Evolutionary conservation across 208 protist species (phyloP), one percentile per base, ranked within the genome.

Genomic region (Acanthamoeba castellanii): DNA sequence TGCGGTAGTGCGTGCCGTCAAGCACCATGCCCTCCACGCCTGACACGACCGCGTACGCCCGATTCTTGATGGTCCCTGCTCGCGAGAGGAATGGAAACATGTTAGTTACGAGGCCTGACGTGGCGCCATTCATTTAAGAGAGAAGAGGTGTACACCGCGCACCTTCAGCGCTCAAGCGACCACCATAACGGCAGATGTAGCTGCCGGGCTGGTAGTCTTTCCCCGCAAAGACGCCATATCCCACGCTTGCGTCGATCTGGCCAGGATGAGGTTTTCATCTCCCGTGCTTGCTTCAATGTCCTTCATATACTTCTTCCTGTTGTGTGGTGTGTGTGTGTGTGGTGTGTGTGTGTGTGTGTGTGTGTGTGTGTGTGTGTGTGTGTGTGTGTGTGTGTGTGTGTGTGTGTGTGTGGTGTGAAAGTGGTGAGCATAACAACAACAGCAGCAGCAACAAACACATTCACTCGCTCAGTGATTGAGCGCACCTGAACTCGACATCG

Each of bases 151-250:
- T 37, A 16, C 22, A 14, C 20, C 27, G 55, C 4, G 84, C 25
- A 94, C 90, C 90, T 64, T 94, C 90, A 30, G 64, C 70, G 55
- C 52, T 94, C 30, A 94, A 50, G 27, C 70, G 50, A 0, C 90
- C 90, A 8, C 90, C 90, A 64, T 94, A 94, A 27, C 72, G 66
- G 52, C 45, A 57, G 68, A 94, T 94, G 70, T 72, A 94, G 50
- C 57, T 68, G 70, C 90, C 90, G 7, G 90, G 68, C 90, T 94
- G 6, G 27, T 52, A 94, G 72, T 94, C 90, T 14, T 64, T 94
- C 13, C 32, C 90, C 0, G 90, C 90, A 84, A 85, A 94, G n/a
- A 85, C 70, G 13, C 90, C 90, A 64, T 94, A 84, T 9, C 90
- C 90, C 2, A 94, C 90, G n/a, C 30, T 84, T 1, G 87, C 37